Base-by-base conservation (phyloP, 140 eudicot genomes). In the Cichorium intybus region DNA sequence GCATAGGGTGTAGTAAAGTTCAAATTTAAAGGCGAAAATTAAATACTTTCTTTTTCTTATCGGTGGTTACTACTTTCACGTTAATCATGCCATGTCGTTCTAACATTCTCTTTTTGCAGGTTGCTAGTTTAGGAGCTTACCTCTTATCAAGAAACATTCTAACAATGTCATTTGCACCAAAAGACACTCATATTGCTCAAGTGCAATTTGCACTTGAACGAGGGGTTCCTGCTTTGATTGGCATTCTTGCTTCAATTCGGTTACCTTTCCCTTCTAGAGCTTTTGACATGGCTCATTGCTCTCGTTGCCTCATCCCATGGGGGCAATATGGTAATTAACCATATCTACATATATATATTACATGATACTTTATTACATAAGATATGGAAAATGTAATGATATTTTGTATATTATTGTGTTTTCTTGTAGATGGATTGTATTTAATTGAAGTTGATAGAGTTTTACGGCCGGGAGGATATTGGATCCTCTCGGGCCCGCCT, bases 291-390 rank as follows among this genome's bases (percentile, higher is more conserved):
- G 99, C 99, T 52, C 99, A 94, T 77, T 94, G 99, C 56, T 94
- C 99, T 21, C 95, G 99, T 4, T 94, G 99, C 80, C 97, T 94
- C 55, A 94, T 94, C 61, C 99, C 97, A 5, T 94, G 99, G 99
- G 95, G 85, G 16, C 75, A 75, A 15, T 79, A 81, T 57, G 99
- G 99, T 94, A 82, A 86, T 52, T 28, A 33, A 33, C 5, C 18
- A 16, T 11, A 18, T 26, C 21, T 15, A 5, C 12, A 16, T 8
- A 28, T 66, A 16, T 8, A 28, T 66, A 23, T 17, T 35, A 47
- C 24, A 0, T 4, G 16, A 35, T 55, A 11, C 20, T 57, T 45
- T 54, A 10, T 24, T 47, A 15, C 12, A 11, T 47, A 46, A 45
- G n/a, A 7, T 33, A 28, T 51, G 7, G 27, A 15, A 35, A 45